A percentile compares a stretch with the other conserved stretches of the same genome.
These are phyloP conservation scores for Fusarium mexicanum DNA, from an alignment of 2,329 filamentous ascomycete species.

Conservation along the genomic window DNA sequence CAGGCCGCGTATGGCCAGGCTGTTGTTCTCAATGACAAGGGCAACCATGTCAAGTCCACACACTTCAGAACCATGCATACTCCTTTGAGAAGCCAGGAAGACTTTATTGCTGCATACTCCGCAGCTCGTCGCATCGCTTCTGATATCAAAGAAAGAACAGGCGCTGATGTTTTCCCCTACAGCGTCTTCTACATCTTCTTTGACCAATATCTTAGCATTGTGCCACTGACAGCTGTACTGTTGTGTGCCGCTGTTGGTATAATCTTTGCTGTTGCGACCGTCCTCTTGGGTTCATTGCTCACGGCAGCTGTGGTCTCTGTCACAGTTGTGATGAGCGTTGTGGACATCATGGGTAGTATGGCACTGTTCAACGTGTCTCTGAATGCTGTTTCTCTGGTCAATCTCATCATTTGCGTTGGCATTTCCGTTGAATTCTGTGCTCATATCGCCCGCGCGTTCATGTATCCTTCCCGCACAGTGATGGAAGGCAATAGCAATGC, in stretches of 20 bases:
- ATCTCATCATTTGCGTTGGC: conserved; percentile 95
- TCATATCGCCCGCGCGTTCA: conserved; percentile 94
- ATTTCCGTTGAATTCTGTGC: conserved; percentile 98
- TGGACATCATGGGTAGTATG: conserved; percentile 97
- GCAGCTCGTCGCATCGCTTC: conserved; percentile 87
- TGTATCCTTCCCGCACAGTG: conserved; percentile 85
- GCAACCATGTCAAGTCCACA: conserved; percentile 76
- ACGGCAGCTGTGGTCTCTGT: conserved; percentile 85
- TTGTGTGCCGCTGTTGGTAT: conserved; percentile 85
- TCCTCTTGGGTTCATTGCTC: conserved; percentile 83
- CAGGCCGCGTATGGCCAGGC: conserved; percentile 88
- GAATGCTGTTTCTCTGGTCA: conserved; percentile 95
- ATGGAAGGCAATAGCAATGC: conserved; percentile 80
- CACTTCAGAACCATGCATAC: conserved; percentile 94
- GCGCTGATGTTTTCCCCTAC: conserved; percentile 91
- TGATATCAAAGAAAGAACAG: conserved; percentile 76
- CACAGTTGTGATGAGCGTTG: conserved; percentile 91
- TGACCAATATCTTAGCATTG: conserved; percentile 91
- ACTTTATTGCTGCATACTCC: conserved; percentile 92
- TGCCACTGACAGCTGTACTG: conserved; percentile 79
- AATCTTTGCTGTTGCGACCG: conserved; percentile 81
- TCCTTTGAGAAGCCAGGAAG: conserved; percentile 84
- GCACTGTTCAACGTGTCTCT: conserved; percentile 86
- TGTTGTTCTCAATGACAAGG: conserved; percentile 77
- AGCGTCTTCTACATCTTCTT: conserved; percentile 99